phyloP scores from a whole-genome alignment of 2,329 filamentous ascomycete species.

The Aspergillus brunneoviolaceus region DNA sequence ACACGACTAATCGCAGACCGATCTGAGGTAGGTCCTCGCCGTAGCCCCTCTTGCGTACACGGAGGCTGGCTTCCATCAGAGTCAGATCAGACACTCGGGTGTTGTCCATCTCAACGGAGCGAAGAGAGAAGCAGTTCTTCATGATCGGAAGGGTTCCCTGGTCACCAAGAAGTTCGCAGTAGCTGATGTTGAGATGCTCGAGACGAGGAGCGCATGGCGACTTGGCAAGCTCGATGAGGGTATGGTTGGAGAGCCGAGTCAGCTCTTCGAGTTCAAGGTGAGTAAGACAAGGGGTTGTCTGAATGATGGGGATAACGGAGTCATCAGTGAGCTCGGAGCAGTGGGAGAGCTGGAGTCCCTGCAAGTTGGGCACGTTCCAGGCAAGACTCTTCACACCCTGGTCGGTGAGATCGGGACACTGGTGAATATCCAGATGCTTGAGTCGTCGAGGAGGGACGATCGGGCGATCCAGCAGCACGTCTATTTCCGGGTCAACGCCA shows the following conservation, averaged over 20 bases:
- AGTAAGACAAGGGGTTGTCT: constrained; percentile 72
- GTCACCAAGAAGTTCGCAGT: constrained; percentile 84
- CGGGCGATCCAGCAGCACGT: constrained; percentile 73
- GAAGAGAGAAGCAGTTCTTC: constrained; percentile 68
- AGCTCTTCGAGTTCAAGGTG: constrained; percentile 91
- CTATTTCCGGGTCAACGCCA: constrained; percentile 72
- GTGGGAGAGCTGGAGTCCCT: constrained; percentile 80
- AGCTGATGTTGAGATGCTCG: constrained; percentile 81
- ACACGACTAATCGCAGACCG: constrained; percentile 76
- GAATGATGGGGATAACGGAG: constrained; percentile 69
- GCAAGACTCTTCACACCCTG: constrained; percentile 69
- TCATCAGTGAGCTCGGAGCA: constrained; percentile 72
- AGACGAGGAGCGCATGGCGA: constrained; percentile 71
- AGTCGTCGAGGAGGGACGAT: constrained; percentile 75
- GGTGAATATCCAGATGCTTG: constrained; percentile 80
- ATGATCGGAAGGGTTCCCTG: constrained; percentile 79
- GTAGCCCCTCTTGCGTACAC: constrained; percentile 66
- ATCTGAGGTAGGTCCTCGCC: constrained; percentile 52
- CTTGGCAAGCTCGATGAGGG: constrained; percentile 72
- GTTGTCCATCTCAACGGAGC: constrained; percentile 84
- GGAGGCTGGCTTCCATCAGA: constrained; percentile 79
- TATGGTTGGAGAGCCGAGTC: constrained; percentile 69
- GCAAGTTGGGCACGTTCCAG: constrained; percentile 71
- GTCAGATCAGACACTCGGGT: constrained; percentile 85
- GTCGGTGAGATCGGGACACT: constrained; percentile 73